Evolutionary conservation across 495 filamentous ascomycete species (phyloP), one percentile per base, ranked within the genome.

Genomic region (Durotheca rogersii): DNA sequence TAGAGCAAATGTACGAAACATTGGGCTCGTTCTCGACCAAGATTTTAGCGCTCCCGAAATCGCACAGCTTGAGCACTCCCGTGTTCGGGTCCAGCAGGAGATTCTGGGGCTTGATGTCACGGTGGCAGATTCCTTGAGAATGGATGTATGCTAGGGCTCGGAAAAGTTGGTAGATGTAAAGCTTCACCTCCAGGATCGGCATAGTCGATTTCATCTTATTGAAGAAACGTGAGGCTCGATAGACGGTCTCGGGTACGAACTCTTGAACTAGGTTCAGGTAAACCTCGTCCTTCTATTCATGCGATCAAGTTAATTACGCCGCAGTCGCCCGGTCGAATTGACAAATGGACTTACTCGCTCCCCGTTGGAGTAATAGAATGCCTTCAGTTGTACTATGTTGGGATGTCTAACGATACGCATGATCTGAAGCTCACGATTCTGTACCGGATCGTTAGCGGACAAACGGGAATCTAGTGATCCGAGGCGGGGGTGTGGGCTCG

Each of bases 151-250:
- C 93, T 53, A 99, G 80, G 29, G 93, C 95, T 51, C 93, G 85
- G 80, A 99, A 99, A 20, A 99, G 85, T 74, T 99, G 93, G 71
- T 99, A 99, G 67, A 96, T 97, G 77, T 96, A 99, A 38, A 99
- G 85, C 73, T 99, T 99, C 63, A 97, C 90, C 68, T 97, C 93
- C 41, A 99, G 80, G 67, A 89, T 96, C 17, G 93, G 93, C 93
- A 99, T 99, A 11, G 94, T 96, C 4, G 93, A 95, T 81, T 99
- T 99, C 82, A 97, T 82, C 76, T 97, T 99, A 77, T 95, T 96
- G 80, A 97, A 99, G 73, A 95, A 96, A 38, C 93, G 81, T 33
- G 93, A 97, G n/a, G 93, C 94, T 48, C 94, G 83, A 69, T 97
- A 99, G 27, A 99, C 94, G 0, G 93, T 97, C 75, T 97, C 93